Evolutionary conservation across 169 alveolate genomes (phyloP), one percentile per base, ranked within the genome.

Genomic region (Plasmodium billcollinsi): DNA sequence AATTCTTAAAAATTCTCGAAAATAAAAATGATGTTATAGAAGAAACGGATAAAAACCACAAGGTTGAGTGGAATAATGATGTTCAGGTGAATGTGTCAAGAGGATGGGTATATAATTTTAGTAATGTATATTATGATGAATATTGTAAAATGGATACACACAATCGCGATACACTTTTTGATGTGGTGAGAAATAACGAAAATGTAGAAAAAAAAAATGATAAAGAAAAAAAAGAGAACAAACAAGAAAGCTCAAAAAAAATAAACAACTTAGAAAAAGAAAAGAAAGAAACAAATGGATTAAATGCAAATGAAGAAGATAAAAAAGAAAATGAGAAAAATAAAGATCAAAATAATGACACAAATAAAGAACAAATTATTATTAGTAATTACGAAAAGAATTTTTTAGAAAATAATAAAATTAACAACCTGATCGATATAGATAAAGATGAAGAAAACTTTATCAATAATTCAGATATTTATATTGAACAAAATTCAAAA

Each of bases 51-150:
- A 33, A 67, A 67, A 58, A 69, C 56, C 85, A 83, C 61, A 69
- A 69, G 50, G 80, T 83, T 5, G 91, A 69, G 20, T 83, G 91
- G 91, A 69, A 69, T 67, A 72, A 83, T 49, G 83, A 69, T 67
- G 85, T 69, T 11, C 3, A 54, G 15, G 49, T 83, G 39, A 83
- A 83, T 33, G 70, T 83, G 26, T 69, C 49, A 59, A 67, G 74
- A 49, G 91, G 91, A 29, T 83, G 91, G 91, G 91, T 83, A 1
- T 58, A 83, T 67, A 83, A n/a, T 54, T 67, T 66, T 63, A 83
- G 63, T 43, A 45, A 83, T 58, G 54, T 58, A 6, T 83, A 83
- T 49, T 61, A 69, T 61, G 76, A 49, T 45, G 61, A 61, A 20
- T 43, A 26, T 59, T 83, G 91, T 56, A 8, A 20, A 29, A n/a